Evolutionary conservation across 257 asterid genomes (phyloP).

Genomic region (Sherardia arvensis): DNA sequence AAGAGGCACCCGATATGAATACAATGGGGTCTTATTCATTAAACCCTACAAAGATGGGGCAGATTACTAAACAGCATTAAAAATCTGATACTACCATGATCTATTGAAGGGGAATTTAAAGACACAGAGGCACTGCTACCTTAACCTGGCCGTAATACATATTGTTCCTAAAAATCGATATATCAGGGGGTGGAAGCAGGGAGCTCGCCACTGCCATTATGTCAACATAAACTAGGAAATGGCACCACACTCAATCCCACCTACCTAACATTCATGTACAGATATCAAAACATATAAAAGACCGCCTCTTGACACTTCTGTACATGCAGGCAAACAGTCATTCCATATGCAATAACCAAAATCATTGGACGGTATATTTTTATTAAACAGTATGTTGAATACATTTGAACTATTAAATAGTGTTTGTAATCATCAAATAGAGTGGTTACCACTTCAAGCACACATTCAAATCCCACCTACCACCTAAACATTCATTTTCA

Average conservation of each 20-base stretch:
- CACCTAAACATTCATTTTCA: no score
- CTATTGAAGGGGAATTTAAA: not conserved
- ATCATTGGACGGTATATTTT: not conserved
- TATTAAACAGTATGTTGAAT: not conserved
- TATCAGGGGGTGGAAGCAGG: slow-evolving; percentile 21
- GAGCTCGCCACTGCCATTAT: slow-evolving; percentile 36
- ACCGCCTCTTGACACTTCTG: not conserved
- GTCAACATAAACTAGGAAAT: slow-evolving; percentile 8
- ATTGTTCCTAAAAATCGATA: slow-evolving; percentile 12
- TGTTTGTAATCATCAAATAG: not conserved
- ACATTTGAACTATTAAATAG: not conserved
- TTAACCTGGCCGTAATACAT: slow-evolving; percentile 18
- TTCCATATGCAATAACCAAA: slow-evolving; percentile 1
- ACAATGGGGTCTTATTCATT: slow-evolving; percentile 15
- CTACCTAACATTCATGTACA: slow-evolving; percentile 9
- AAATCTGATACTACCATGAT: not conserved
- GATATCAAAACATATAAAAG: not conserved
- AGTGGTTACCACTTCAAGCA: no score
- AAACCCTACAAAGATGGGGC: slow-evolving; percentile 16
- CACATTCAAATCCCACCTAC: no score
- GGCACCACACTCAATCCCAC: slow-evolving; percentile 8
- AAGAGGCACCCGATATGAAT: slow-evolving; percentile 10
- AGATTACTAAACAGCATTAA: not conserved
- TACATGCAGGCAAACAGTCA: not conserved
- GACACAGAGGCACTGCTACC: slow-evolving; percentile 13